Conservation (phyloP, 2,329 filamentous ascomycete genomes). For the Scedosporium aurantiacum region DNA sequence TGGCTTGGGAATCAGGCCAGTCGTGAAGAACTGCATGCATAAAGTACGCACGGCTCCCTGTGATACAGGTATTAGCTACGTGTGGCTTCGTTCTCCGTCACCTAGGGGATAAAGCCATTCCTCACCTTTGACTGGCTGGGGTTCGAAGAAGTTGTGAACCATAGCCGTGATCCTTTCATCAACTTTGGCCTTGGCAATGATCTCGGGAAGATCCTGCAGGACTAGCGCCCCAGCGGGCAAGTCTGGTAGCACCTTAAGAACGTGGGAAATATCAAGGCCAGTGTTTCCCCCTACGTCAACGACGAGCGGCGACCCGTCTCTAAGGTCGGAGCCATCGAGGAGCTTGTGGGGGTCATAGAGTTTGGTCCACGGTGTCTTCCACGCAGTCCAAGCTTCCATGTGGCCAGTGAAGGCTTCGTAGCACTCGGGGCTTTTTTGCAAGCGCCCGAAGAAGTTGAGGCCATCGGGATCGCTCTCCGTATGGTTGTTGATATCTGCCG, state of each 20-base stretch:
- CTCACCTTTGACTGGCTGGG: constrained; percentile 10
- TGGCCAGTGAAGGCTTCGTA: constrained; percentile 21
- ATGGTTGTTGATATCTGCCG: constrained; percentile 12
- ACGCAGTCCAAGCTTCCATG: constrained; percentile 22
- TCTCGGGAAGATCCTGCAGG: constrained; percentile 26
- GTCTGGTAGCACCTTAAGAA: constrained; percentile 20
- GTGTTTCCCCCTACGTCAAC: constrained; percentile 28
- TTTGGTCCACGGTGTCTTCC: constrained; percentile 23
- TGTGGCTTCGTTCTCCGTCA: background rate
- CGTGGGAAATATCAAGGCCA: constrained; percentile 22
- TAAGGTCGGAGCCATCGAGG: constrained; percentile 11
- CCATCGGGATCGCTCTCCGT: constrained; percentile 6
- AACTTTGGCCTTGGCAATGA: constrained; percentile 18
- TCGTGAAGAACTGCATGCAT: constrained; percentile 31
- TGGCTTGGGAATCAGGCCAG: constrained; percentile 24
- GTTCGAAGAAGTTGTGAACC: constrained; percentile 15
- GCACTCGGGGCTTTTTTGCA: constrained; percentile 17
- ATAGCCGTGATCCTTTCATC: constrained; percentile 11
- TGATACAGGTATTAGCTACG: constrained; percentile 6
- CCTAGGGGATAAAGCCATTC: background rate
- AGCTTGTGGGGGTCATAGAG: constrained; percentile 16
- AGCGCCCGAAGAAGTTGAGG: constrained; percentile 22
- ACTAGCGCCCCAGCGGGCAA: constrained; percentile 20
- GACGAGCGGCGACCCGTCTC: constrained; percentile 14
- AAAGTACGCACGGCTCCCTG: constrained; percentile 24